These are phyloP conservation scores for Cladophialophora immunda DNA, from an alignment of 2,329 filamentous ascomycete genomes.

Conservation along the genomic window DNA sequence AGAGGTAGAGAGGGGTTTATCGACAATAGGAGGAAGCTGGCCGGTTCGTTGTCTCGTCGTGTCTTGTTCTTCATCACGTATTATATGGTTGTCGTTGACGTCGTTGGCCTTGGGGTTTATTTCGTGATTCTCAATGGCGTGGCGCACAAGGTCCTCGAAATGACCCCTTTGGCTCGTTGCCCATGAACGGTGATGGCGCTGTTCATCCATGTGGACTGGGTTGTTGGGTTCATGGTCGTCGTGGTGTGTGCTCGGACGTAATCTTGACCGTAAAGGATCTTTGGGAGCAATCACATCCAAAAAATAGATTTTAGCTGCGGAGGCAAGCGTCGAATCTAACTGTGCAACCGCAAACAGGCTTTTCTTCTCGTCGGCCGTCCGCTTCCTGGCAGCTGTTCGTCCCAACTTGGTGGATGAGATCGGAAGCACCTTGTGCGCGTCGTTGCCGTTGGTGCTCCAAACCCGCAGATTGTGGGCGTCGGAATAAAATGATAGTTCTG, in stretches of 20 bases:
- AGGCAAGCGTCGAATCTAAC: constrained; percentile 3
- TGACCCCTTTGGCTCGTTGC: background rate
- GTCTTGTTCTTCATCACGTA: constrained; percentile 5
- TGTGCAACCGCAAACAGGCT: background rate
- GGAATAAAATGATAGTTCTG: constrained; percentile 9
- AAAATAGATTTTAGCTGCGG: background rate
- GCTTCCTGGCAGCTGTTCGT: constrained; percentile 2
- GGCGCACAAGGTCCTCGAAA: background rate
- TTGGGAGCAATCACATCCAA: background rate
- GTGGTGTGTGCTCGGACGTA: background rate
- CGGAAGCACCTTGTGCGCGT: constrained; percentile 9
- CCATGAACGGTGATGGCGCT: background rate
- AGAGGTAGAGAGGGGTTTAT: background rate
- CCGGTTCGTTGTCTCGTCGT: background rate
- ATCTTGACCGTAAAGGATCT: background rate
- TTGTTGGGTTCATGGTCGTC: background rate
- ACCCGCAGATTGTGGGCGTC: constrained; percentile 16
- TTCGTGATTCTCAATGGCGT: background rate
- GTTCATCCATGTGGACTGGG: constrained; percentile 1
- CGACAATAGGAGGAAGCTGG: constrained; percentile 6
- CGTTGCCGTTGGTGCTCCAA: constrained; percentile 7
- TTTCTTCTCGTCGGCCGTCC: constrained; percentile 11
- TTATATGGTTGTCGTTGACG: background rate
- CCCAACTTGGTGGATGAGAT: background rate
- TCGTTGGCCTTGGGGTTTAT: background rate